These are phyloP conservation scores for Mucor ambiguus DNA, from an alignment of 371 early-diverging fungal genomes.

Conservation along the genomic window DNA sequence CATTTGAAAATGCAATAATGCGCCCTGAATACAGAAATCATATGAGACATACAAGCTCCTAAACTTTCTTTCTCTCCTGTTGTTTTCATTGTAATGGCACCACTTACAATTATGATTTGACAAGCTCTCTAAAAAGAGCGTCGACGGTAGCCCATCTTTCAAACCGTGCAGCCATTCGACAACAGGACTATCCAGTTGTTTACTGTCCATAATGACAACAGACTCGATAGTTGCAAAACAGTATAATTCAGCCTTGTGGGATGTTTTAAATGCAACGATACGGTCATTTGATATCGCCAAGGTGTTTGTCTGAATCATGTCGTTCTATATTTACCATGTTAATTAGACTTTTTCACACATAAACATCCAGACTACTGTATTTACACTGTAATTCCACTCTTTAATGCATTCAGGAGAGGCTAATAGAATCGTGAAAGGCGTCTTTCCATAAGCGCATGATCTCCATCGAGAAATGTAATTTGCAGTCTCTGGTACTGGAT, in stretches of 20 bases:
- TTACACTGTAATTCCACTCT: slow-evolving; percentile 16
- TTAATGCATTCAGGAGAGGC: slow-evolving; percentile 18
- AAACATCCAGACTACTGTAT: neutral
- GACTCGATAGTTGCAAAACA: slow-evolving; percentile 15
- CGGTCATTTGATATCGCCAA: slow-evolving; percentile 11
- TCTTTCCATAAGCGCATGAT: slow-evolving; percentile 18
- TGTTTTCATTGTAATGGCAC: too few species aligned
- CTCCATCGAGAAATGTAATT: slow-evolving; percentile 18
- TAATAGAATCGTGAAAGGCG: neutral
- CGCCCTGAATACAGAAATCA: slow-evolving; percentile 5
- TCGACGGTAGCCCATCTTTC: slow-evolving; percentile 13
- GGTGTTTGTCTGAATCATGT: slow-evolving; percentile 1
- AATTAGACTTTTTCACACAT: neutral
- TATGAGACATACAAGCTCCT: neutral
- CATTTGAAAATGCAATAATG: slow-evolving; percentile 10
- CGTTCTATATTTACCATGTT: neutral
- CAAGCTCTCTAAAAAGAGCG: neutral
- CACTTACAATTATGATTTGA: slow-evolving; percentile 9
- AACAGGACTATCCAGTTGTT: slow-evolving; percentile 1
- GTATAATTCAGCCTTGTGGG: neutral
- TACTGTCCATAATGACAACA: slow-evolving; percentile 7
- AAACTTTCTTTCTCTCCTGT: neutral
- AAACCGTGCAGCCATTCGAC: slow-evolving; percentile 14
- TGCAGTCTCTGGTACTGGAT: neutral
- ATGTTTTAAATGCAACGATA: slow-evolving; percentile 19